Base-by-base conservation (phyloP, 768 basidiomycete species). In the Rhodosporidiobolus odoratus region DNA sequence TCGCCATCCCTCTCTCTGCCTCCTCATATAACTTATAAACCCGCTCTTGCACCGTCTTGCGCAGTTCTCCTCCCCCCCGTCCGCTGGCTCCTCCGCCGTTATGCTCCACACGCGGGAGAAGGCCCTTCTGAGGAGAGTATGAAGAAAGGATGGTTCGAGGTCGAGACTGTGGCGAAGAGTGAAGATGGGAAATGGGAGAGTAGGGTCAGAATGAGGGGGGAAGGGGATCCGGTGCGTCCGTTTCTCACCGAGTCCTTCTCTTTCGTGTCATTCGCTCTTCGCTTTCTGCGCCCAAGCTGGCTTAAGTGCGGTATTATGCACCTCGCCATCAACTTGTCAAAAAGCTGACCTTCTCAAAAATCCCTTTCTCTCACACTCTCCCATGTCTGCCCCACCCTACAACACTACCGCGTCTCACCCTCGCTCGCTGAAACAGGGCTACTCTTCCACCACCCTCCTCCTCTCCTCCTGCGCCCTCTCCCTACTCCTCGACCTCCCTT, bases 391-490 rank as follows among this genome's bases (percentile, higher is more conserved):
- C 48, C 48, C 48, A 8, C 48, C 48, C 62, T 75, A 40, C 66
- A 62, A 50, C 79, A 15, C 78, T n/a, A 16, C 48, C 12, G 8
- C 48, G 21, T n/a, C 48, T 16, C 77, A 12, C 43, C 43, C 23
- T 45, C 21, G 7, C 48, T 50, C 21, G 21, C 12, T 15, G n/a
- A n/a, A n/a, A 76, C 38, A 41, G 62, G 89, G 90, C 7, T 91
- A 90, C 79, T 76, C 80, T 4, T 80, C 85, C 4, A 85, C 86
- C 25, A 79, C 87, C 15, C 77, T 86, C 52, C 85, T 93, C 83
- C 83, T 91, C n/a, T 81, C 85, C 1, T 91, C 94, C 81, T 85
- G 85, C 23, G 94, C 90, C 0, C 83, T 97, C 21, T 84, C 84
- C 25, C 81, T 94, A 59, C 81, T 88, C 3, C 83, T 86, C 19